These are phyloP conservation scores for Yarrowia sp. DNA, from an alignment of 805 yeast genomes.

Conservation along the genomic window DNA sequence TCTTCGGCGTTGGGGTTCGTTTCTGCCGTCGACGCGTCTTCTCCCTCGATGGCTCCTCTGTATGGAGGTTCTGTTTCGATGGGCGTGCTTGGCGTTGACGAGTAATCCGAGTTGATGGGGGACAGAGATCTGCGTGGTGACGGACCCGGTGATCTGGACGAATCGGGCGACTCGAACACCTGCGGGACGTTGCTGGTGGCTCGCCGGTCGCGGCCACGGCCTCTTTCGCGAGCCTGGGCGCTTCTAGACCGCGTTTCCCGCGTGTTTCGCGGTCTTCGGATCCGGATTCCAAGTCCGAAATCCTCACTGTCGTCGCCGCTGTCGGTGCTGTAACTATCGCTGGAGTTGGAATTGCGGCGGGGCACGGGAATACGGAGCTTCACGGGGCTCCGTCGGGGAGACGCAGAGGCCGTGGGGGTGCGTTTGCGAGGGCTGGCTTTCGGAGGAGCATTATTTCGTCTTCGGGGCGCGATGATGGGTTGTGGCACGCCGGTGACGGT, in stretches of 20 bases:
- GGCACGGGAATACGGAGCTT: conserved; percentile 25
- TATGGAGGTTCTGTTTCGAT: conserved; percentile 61
- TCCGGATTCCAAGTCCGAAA: background rate
- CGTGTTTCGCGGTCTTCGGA: conserved; percentile 7
- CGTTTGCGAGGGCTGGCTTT: conserved; percentile 2
- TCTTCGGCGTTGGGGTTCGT: conserved; percentile 68
- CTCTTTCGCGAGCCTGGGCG: conserved; percentile 7
- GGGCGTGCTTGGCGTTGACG: conserved; percentile 13
- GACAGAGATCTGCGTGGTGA: conserved; percentile 3
- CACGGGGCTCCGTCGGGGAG: conserved; percentile 18
- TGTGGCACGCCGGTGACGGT: conserved; percentile 9
- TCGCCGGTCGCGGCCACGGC: background rate
- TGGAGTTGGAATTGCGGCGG: background rate
- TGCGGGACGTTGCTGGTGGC: conserved; percentile 2
- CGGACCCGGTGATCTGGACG: background rate
- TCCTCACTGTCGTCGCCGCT: conserved; percentile 15
- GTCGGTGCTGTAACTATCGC: conserved; percentile 1
- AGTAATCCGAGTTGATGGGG: conserved; percentile 10
- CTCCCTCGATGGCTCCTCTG: conserved; percentile 66
- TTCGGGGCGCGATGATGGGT: background rate
- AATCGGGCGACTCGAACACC: background rate
- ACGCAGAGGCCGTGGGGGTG: background rate
- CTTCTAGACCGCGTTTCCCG: conserved; percentile 18
- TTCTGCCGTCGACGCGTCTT: conserved; percentile 63
- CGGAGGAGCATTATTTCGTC: background rate